These are phyloP conservation scores for Emergomyces orientalis DNA, from an alignment of 2,329 filamentous ascomycete genomes.

Conservation along the genomic window DNA sequence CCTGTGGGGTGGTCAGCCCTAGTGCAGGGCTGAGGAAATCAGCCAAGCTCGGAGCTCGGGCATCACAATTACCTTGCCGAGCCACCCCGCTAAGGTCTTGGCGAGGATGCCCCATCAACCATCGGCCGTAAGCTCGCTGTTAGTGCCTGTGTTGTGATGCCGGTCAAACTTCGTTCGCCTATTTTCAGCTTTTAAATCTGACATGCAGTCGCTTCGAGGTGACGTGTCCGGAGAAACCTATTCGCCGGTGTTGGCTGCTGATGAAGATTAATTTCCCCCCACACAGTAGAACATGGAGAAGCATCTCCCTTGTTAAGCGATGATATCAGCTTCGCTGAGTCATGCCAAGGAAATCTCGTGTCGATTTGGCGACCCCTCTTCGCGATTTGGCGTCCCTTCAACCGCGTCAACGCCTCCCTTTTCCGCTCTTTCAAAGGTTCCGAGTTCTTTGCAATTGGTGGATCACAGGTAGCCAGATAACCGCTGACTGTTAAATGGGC, in stretches of 20 bases:
- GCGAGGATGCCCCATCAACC: neutral
- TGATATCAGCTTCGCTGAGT: neutral
- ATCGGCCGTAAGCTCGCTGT: neutral
- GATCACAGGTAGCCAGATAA: neutral
- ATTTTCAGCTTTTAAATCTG: neutral
- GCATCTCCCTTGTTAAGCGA: neutral
- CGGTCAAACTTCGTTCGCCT: no score
- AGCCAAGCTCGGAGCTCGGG: neutral
- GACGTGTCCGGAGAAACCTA: neutral
- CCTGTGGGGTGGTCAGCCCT: neutral
- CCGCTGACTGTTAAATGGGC: neutral
- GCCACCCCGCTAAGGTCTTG: neutral
- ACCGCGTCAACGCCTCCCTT: neutral
- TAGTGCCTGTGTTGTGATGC: no score
- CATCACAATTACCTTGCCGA: neutral
- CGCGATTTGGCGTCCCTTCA: neutral
- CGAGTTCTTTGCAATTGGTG: neutral
- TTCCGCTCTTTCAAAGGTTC: neutral
- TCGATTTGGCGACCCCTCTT: slow-evolving; percentile 3
- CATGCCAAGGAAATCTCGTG: slow-evolving; percentile 6
- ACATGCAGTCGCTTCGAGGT: neutral
- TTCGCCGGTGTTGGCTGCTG: neutral
- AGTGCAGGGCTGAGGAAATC: neutral
- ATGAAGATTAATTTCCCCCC: neutral
- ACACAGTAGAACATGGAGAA: no score